Conservation (phyloP, 306 rosid species). For the Trifolium repens region DNA sequence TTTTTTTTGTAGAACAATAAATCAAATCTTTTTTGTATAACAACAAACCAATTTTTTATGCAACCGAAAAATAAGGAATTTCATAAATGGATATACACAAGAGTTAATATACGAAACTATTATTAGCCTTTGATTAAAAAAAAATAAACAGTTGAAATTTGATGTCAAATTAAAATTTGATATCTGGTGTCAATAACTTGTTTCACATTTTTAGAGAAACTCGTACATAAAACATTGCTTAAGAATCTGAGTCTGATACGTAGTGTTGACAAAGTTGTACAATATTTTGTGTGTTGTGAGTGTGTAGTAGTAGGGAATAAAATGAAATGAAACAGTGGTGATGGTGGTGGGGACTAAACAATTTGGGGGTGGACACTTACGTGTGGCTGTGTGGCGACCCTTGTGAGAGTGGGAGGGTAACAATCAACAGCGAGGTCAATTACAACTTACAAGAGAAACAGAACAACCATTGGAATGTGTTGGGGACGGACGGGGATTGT, state of each 20-base stretch:
- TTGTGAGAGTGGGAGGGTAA: constrained; percentile 29
- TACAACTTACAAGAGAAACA: background rate
- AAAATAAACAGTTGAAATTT: too few relatives aligned
- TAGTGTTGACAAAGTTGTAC: too few relatives aligned
- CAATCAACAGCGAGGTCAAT: constrained; percentile 1
- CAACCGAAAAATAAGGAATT: too few relatives aligned
- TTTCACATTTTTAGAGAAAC: background rate
- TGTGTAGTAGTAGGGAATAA: background rate
- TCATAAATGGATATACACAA: too few relatives aligned
- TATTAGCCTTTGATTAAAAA: too few relatives aligned
- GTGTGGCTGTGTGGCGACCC: constrained; percentile 37
- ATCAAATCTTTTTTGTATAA: too few relatives aligned
- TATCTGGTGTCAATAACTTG: too few relatives aligned
- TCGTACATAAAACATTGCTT: background rate
- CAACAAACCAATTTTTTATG: too few relatives aligned
- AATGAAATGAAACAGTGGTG: background rate
- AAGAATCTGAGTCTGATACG: background rate
- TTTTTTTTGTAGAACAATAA: too few relatives aligned
- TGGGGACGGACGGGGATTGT: constrained; percentile 8
- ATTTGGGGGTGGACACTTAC: constrained; percentile 24
- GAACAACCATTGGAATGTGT: constrained; percentile 10
- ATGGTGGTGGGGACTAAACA: constrained; percentile 6
- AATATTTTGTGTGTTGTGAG: background rate
- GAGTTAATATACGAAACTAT: too few relatives aligned
- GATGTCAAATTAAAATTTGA: too few relatives aligned